Evolutionary conservation across 176 grass and related monocot genomes (phyloP), one percentile per base, ranked within the genome.

Genomic region (Aechmea fasciata): DNA sequence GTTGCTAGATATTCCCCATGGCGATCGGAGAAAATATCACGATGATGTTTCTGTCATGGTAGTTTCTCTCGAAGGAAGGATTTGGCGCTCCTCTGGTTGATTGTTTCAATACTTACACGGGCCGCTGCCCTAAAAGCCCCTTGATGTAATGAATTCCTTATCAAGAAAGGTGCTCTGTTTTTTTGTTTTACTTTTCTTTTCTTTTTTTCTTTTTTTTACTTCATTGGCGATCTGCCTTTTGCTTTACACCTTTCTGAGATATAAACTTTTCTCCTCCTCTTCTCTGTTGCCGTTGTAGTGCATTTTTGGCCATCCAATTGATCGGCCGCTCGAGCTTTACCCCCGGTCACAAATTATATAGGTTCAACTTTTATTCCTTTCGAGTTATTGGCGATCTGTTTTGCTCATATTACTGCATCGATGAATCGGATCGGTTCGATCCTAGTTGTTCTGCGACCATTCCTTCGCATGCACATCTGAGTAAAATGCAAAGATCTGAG

Each of bases 21-120:
- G 88, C 54, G 88, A 91, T 69, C 80, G 88, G 10, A 74, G 88
- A 41, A 84, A 87, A 68, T 91, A 91, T 77, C 88, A 91, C 67
- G 88, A 91, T 64, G 88, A 91, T 74, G 88, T 91, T 77, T 91
- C 88, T 76, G 74, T 91, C 69, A 91, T 91, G 84, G 78, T 91
- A 54, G 79, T 91, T 78, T 91, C 88, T 18, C 84, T 91, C 26
- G 88, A 91, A 83, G 88, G 88, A 52, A 64, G 88, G 66, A 91
- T 91, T 57, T 91, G 88, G 88, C 78, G 78, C 71, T 91, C 88
- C 48, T 87, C 83, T 75, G 87, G 91, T 77, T 90, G 69, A 91
- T 14, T 51, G 20, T 75, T 65, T 14, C 66, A 64, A 74, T 29
- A 24, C 13, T 33, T 13, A n/a, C 61, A 51, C 67, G 20, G 61